Conservation (phyloP, 805 yeast genomes). For the Myxozyma mucilagina region DNA sequence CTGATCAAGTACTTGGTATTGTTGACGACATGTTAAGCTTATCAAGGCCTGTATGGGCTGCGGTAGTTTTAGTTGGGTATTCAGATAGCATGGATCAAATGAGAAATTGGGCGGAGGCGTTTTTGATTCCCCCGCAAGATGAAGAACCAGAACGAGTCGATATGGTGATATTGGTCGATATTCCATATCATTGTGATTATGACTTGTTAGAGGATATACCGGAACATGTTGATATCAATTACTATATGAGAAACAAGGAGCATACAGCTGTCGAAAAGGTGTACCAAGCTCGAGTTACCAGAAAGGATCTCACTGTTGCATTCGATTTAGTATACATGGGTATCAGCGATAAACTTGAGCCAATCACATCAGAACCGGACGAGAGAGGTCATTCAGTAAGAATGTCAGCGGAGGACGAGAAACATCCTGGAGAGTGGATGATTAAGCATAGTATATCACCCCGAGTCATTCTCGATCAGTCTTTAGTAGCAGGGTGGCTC, state of each 20-base stretch:
- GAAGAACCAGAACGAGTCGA: slow-evolving; percentile 6
- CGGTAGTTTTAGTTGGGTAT: slow-evolving; percentile 6
- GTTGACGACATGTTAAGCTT: slow-evolving; percentile 10
- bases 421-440: slow-evolving; percentile 11
- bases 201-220: slow-evolving; percentile 5
- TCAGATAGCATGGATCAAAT: neutral
- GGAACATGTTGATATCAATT: slow-evolving; percentile 7
- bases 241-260: slow-evolving; percentile 1
- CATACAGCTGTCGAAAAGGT: neutral
- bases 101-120: neutral
- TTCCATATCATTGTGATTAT: slow-evolving; percentile 8
- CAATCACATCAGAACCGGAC: neutral
- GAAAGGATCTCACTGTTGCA: neutral
- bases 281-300: slow-evolving; percentile 8
- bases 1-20: slow-evolving; percentile 10
- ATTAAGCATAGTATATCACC: slow-evolving; percentile 4
- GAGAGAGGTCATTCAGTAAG: slow-evolving; percentile 4
- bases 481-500: slow-evolving; percentile 2
- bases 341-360: neutral
- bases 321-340: slow-evolving; percentile 9
- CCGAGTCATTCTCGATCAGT: neutral
- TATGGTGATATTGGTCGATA: slow-evolving; percentile 10
- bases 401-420: slow-evolving; percentile 9
- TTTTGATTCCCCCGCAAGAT: slow-evolving; percentile 6
- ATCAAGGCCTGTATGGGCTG: slow-evolving; percentile 9